Evolutionary conservation across 805 yeast genomes (phyloP), one percentile per base, ranked within the genome.

Genomic region (Kazachstania kunashirensis): DNA sequence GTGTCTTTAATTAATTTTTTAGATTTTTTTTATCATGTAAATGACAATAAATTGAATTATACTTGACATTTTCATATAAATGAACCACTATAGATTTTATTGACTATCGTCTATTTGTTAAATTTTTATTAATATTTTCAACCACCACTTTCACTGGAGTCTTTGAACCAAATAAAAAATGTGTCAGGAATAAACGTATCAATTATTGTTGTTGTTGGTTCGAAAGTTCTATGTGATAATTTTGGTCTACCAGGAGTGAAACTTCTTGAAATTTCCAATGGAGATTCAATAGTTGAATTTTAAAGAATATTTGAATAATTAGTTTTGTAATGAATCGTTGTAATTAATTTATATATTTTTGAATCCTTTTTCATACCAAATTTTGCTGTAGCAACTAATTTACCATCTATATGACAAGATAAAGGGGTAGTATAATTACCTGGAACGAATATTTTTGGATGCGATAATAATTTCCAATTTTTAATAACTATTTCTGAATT

Each of bases 401-500:
- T 11, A 10, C 34, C 34, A 6, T 11, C 17, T 8, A 31, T 11
- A 24, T 31, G 34, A 31, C 34, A 31, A 6, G 34, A 31, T 7
- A 31, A 31, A 6, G 34, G 34, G 6, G 8, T 11, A 6, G 14
- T 19, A 15, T 23, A 15, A 15, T 23, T 11, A 15, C 34, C 34
- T 8, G 11, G 23, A 6, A 5, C 12, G n/a, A 31, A 24, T 2
- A 9, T 23, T 7, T 10, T 23, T 10, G 27, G 16, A 9, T 31
- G 11, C 10, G 6, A 10, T 6, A 31, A 14, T 9, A 31, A n/a
- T 16, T 31, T 13, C 34, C 34, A 31, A 11, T 31, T 20, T 17
- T 24, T 23, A 9, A 31, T 17, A 12, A n/a, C n/a, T 16, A 12
- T n/a, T 2, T 15, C 14, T 4, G 31, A 18, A 29, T 23, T 23